These are phyloP conservation scores for Gaertneriomyces semiglobifer DNA, from an alignment of 192 early-diverging fungal genomes.

Conservation along the genomic window DNA sequence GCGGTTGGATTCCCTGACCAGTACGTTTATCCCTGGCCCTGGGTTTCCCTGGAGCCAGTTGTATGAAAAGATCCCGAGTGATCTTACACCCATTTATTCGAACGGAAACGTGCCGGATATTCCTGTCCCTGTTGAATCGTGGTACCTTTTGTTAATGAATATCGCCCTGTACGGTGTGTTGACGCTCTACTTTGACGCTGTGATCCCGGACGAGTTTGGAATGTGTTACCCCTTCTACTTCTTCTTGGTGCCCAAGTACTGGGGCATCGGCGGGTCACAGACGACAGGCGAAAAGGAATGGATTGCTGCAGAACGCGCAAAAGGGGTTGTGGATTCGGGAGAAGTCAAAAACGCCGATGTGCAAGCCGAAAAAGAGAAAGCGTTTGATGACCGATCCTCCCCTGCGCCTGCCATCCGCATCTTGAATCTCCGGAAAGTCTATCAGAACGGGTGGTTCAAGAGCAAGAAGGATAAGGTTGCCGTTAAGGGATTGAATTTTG, in stretches of 20 bases:
- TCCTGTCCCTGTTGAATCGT: conserved; percentile 58
- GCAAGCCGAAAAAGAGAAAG: conserved; percentile 31
- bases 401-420: conserved; percentile 41
- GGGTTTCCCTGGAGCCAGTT: conserved; percentile 50
- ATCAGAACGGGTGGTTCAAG: conserved; percentile 27
- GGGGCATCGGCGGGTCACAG: conserved; percentile 43
- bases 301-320: background rate
- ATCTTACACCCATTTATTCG: conserved; percentile 39
- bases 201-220: conserved; percentile 80
- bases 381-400: conserved; percentile 37
- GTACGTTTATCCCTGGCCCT: conserved; percentile 64
- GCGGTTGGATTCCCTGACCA: conserved; percentile 46
- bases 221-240: conserved; percentile 52
- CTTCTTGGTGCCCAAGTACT: conserved; percentile 66
- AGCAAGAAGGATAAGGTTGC: conserved; percentile 39
- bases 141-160: conserved; percentile 66
- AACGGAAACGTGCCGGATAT: conserved; percentile 48
- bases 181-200: conserved; percentile 69
- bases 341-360: conserved; percentile 57
- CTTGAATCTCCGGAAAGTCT: conserved; percentile 48
- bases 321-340: background rate
- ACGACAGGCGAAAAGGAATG: background rate
- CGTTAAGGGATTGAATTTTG: conserved; percentile 36
- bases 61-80: conserved; percentile 10
- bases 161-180: conserved; percentile 56